phyloP scores from a whole-genome alignment of 495 filamentous ascomycete genomes.

The Staphylotrichum tortipilum region DNA sequence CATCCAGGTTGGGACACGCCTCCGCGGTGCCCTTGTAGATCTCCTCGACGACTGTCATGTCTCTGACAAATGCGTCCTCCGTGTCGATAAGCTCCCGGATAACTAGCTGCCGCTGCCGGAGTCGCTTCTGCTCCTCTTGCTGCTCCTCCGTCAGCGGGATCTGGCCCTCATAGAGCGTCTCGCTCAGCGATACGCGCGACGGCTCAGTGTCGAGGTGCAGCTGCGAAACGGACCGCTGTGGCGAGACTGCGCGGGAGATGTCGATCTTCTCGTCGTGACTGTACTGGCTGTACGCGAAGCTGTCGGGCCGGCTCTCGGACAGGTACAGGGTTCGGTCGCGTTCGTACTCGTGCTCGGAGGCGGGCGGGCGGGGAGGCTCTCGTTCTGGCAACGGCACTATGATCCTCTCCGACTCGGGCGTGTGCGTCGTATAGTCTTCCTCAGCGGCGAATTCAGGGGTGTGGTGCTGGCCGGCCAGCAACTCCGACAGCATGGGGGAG shows the following conservation, averaged over 20 bases:
- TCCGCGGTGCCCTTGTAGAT: conserved; percentile 95
- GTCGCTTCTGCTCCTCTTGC: conserved; percentile 37
- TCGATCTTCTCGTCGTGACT: conserved; percentile 29
- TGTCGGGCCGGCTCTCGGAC: conserved; percentile 34
- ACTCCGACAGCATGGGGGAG: conserved; percentile 19
- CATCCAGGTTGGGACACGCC: conserved; percentile 67
- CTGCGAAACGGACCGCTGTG: conserved; percentile 28
- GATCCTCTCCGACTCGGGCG: conserved; percentile 4
- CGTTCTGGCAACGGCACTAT: conserved; percentile 30
- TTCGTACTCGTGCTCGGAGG: conserved; percentile 11
- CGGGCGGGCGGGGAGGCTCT: conserved; percentile 24
- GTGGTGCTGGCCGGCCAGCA: conserved; percentile 21
- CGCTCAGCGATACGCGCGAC: conserved; percentile 11
- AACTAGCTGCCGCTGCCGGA: conserved; percentile 59
- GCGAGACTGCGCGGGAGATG: conserved; percentile 19
- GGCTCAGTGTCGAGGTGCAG: conserved; percentile 28
- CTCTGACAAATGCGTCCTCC: conserved; percentile 73
- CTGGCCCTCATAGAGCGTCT: conserved; percentile 10
- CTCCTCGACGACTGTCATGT: conserved; percentile 93
- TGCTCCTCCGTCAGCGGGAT: conserved; percentile 19
- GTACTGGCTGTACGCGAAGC: conserved; percentile 31
- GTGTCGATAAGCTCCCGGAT: conserved; percentile 91
- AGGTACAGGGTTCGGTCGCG: conserved; percentile 29
- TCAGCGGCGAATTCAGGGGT: conserved; percentile 31
- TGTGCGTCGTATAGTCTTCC: conserved; percentile 25